Conservation (phyloP, 2,329 filamentous ascomycete species). For the Colletotrichum agaves region DNA sequence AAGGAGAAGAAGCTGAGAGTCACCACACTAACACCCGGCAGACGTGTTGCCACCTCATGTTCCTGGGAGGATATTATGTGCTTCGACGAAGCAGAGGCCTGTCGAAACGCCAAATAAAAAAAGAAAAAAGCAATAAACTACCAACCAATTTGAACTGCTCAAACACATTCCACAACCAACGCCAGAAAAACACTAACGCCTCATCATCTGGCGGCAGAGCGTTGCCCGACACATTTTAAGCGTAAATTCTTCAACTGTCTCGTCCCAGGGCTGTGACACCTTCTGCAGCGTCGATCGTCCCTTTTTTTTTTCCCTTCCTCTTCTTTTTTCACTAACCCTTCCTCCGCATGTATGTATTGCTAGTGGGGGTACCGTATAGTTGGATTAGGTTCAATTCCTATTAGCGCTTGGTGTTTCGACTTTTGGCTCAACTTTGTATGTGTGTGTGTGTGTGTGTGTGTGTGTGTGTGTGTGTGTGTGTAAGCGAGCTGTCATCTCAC, state of each 20-base stretch:
- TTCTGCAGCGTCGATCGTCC: conserved; percentile 35
- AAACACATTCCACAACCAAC: neutral
- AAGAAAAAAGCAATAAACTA: neutral
- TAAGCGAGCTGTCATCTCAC: conserved; percentile 26
- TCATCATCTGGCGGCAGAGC: no score
- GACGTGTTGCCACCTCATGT: no score
- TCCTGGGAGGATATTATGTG: neutral
- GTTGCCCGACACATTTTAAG: conserved; percentile 18
- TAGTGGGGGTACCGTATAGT: no score
- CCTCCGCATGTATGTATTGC: no score
- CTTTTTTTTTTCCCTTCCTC: neutral
- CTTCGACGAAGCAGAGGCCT: neutral
- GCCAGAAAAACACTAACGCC: neutral
- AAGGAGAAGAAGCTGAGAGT: neutral
- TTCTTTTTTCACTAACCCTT: neutral
- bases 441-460: no score
- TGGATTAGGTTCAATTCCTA: no score
- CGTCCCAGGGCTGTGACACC: conserved; percentile 27
- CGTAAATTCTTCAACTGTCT: conserved; percentile 31
- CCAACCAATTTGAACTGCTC: neutral
- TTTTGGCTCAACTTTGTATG: no score
- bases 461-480: conserved; percentile 3
- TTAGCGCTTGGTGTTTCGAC: no score
- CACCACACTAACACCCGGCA: no score
- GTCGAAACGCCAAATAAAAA: conserved; percentile 14